These are phyloP conservation scores for Rhodotorula glutinis DNA, from an alignment of 1,284 basidiomycete genomes.

Conservation along the genomic window DNA sequence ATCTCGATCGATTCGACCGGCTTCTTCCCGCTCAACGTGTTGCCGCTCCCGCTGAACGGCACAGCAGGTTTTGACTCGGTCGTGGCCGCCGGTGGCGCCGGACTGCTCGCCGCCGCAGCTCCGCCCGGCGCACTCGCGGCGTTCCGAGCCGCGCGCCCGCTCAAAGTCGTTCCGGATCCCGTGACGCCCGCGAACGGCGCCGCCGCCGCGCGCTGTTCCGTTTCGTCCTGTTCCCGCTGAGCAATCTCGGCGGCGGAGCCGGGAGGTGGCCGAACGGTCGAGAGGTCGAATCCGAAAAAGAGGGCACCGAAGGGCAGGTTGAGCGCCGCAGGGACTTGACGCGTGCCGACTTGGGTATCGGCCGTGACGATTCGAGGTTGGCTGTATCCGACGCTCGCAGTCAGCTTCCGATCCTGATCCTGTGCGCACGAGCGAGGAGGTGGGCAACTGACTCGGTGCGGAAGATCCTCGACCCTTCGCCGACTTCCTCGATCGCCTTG, in stretches of 20 bases:
- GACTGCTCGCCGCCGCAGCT: slow-evolving; percentile 2
- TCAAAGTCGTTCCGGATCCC: slow-evolving; percentile 18
- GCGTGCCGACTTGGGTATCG: slow-evolving; percentile 65
- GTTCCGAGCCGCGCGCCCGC: slow-evolving; percentile 13
- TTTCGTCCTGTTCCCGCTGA: slow-evolving; percentile 5
- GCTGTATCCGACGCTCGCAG: slow-evolving; percentile 56
- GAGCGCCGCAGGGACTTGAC: slow-evolving; percentile 81
- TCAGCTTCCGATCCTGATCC: background rate
- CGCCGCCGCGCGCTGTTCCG: background rate
- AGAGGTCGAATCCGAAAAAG: slow-evolving; percentile 75
- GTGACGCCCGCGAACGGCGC: slow-evolving; percentile 19
- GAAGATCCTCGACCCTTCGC: slow-evolving; percentile 79
- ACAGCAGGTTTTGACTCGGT: slow-evolving; percentile 4
- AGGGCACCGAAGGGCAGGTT: slow-evolving; percentile 87
- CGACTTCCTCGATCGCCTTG: slow-evolving; percentile 72
- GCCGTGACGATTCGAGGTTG: slow-evolving; percentile 81
- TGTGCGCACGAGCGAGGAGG: too few species aligned
- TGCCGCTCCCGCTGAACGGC: slow-evolving; percentile 32
- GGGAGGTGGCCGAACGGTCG: slow-evolving; percentile 29
- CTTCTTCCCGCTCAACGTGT: slow-evolving; percentile 35
- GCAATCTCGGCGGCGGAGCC: slow-evolving; percentile 29
- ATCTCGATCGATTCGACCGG: slow-evolving; percentile 42
- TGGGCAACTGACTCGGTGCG: slow-evolving; percentile 69
- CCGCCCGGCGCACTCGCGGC: slow-evolving; percentile 4
- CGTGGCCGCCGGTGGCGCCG: background rate